Conservation (phyloP, 1,139 yeast genomes). For the Yamadazyma aaseri region DNA sequence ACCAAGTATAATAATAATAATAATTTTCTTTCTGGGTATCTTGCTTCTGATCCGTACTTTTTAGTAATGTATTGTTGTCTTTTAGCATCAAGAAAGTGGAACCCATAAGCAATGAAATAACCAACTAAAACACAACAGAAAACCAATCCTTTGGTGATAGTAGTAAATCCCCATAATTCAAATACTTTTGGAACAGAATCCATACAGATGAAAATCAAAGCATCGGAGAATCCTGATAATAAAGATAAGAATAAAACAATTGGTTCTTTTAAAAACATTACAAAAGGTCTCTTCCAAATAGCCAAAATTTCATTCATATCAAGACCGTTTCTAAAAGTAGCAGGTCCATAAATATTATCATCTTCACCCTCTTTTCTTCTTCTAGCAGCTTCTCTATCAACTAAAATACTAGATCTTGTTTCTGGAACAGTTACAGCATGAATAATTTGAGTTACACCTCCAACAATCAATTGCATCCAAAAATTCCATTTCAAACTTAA, state of each 20-base stretch:
- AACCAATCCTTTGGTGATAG: slow-evolving; percentile 27
- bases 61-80: slow-evolving; percentile 20
- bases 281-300: slow-evolving; percentile 36
- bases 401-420: slow-evolving; percentile 29
- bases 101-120: slow-evolving; percentile 27
- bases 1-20: slow-evolving; percentile 25
- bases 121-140: slow-evolving; percentile 31
- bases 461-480: slow-evolving; percentile 39
- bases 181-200: slow-evolving; percentile 33
- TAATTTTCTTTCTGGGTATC: slow-evolving; percentile 27
- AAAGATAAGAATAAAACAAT: slow-evolving; percentile 36
- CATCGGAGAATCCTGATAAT: slow-evolving; percentile 38
- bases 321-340: slow-evolving; percentile 20
- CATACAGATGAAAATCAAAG: slow-evolving; percentile 38
- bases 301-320: slow-evolving; percentile 21
- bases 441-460: slow-evolving; percentile 26
- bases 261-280: slow-evolving; percentile 36
- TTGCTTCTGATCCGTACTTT: slow-evolving; percentile 22
- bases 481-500: slow-evolving; percentile 34
- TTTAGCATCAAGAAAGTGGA: slow-evolving; percentile 24
- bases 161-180: slow-evolving; percentile 24
- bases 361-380: slow-evolving; percentile 29
- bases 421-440: slow-evolving; percentile 33
- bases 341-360: slow-evolving; percentile 29
- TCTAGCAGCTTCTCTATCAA: slow-evolving; percentile 33